These are phyloP conservation scores for Nigrospora sphaerica DNA, from an alignment of 2,329 filamentous ascomycete genomes.

Conservation along the genomic window DNA sequence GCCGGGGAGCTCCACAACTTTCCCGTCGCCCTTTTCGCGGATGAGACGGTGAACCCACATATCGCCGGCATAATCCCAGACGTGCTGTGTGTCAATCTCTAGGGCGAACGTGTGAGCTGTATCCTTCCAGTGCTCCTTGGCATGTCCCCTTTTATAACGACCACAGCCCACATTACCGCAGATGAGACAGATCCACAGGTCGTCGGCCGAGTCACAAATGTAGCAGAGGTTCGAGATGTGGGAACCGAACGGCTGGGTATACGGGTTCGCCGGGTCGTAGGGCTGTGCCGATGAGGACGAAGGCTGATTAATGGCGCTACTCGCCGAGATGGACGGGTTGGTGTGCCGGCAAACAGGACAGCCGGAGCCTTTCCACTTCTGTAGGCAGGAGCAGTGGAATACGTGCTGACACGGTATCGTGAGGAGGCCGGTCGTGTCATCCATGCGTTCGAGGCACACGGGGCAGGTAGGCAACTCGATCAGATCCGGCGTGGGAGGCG, in stretches of 20 bases:
- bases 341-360: slow-evolving; percentile 95
- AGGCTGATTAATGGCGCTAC: slow-evolving; percentile 8
- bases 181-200: slow-evolving; percentile 93
- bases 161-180: slow-evolving; percentile 92
- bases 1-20: slow-evolving; percentile 81
- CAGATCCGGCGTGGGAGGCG: slow-evolving; percentile 69
- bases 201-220: slow-evolving; percentile 71
- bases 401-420: slow-evolving; percentile 97
- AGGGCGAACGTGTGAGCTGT: slow-evolving; percentile 88
- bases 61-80: slow-evolving; percentile 97
- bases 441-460: slow-evolving; percentile 95
- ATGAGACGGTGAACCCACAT: slow-evolving; percentile 95
- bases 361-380: slow-evolving; percentile 91
- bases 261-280: slow-evolving; percentile 41
- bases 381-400: slow-evolving; percentile 92
- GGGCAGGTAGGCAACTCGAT: slow-evolving; percentile 93
- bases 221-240: slow-evolving; percentile 65
- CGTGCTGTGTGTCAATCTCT: slow-evolving; percentile 86
- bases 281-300: slow-evolving; percentile 12
- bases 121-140: slow-evolving; percentile 87
- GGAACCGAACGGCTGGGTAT: slow-evolving; percentile 49
- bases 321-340: slow-evolving; percentile 29
- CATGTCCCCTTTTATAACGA: slow-evolving; percentile 87
- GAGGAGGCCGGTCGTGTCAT: slow-evolving; percentile 88
- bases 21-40: slow-evolving; percentile 86